Percentiles rank a stretch among this genome's conserved stretches.
These are phyloP conservation scores for Hypoxylon fragiforme DNA, from an alignment of 495 filamentous ascomycete genomes.

Conservation along the genomic window DNA sequence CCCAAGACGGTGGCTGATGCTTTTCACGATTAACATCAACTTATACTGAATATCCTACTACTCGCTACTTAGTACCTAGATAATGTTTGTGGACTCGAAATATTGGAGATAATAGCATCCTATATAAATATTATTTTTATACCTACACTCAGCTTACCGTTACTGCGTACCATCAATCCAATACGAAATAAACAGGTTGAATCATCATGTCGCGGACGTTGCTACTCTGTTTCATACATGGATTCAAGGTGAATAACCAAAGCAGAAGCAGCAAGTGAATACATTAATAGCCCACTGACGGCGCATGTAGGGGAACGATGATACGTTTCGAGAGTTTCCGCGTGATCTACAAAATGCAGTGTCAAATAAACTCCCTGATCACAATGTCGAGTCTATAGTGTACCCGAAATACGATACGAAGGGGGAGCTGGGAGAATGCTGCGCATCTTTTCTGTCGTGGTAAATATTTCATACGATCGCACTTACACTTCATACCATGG, in stretches of 20 bases:
- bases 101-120: no score
- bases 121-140: no score
- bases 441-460: slow-evolving; percentile 82
- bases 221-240: slow-evolving; percentile 88
- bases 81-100: no score
- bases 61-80: no score
- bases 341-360: slow-evolving; percentile 69
- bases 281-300: not conserved
- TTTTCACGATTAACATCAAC: no score
- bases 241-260: slow-evolving; percentile 81
- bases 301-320: slow-evolving; percentile 69
- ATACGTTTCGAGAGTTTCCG: slow-evolving; percentile 82
- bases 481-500: no score
- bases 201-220: slow-evolving; percentile 73
- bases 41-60: no score
- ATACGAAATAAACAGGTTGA: not conserved
- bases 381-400: slow-evolving; percentile 68
- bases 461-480: slow-evolving; percentile 42
- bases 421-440: slow-evolving; percentile 78
- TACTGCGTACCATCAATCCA: not conserved
- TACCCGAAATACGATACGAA: slow-evolving; percentile 94
- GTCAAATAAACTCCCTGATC: slow-evolving; percentile 67
- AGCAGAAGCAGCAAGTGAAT: not conserved
- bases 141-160: no score
- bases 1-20: no score